Base-by-base conservation (phyloP, 495 filamentous ascomycete genomes). In the Terfezia boudieri region DNA sequence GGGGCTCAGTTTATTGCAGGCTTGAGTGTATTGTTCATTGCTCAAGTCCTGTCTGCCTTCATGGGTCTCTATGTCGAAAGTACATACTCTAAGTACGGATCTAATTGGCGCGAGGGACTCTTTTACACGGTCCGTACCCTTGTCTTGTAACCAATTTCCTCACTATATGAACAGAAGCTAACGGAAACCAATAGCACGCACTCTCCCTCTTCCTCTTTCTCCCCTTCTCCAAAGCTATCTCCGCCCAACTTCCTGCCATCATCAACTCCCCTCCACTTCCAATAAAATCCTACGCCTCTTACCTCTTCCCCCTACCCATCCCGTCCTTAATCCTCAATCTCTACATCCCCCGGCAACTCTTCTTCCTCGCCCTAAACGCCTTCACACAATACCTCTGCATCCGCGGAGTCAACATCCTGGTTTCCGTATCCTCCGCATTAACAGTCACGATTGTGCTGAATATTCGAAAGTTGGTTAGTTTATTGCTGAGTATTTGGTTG, bases 371-470 rank as follows among this genome's bases (percentile, higher is more conserved):
- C 5, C 70, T 85, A 59, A 98, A 96, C 67, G 83, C 88, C 0
- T 57, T 92, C 46, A 98, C 90, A 32, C 90, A 98, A 67, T 90
- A 94, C 62, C 72, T 83, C 17, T 98, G 90, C 65, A 94, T 96
- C 57, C 82, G 86, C 5, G 90, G 90, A 2, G 90, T 98, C 37
- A 95, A 98, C 60, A 74, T 93, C 17, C 72, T 98, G 4, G 84
- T 82, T 1, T 83, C 87, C 0, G 79, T 80, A 49, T 82, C 84
- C 3, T 87, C 89, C 14, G 93, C 90, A 0, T 71, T 98, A 52
- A 95, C 89, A 0, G 90, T 98, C 14, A 94, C 89, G 1, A 90
- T 98, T 46, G 84, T 94, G 36, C 74, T 98, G 26, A 98, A 96
- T 66, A 81, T 98, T 51, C 75, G 90, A 60, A 98, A 98, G 67